These are phyloP conservation scores for Ogataea ramenticola DNA, from an alignment of 805 yeast genomes.

Conservation along the genomic window DNA sequence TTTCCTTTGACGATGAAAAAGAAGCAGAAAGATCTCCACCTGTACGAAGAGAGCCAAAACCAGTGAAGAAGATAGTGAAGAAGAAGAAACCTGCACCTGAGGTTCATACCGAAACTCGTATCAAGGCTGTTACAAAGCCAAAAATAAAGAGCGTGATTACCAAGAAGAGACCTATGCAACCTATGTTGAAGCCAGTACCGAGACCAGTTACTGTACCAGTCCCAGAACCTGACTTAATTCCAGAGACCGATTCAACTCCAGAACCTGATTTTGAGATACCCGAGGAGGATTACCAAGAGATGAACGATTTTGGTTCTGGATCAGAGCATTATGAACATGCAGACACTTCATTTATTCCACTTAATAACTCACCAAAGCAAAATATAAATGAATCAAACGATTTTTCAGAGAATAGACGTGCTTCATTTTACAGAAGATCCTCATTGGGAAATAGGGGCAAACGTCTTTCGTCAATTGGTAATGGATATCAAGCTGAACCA, in stretches of 20 bases:
- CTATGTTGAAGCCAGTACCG: too few relatives aligned
- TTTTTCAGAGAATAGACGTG: not conserved
- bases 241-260: too few relatives aligned
- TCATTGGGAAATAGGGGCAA: slow-evolving; percentile 59
- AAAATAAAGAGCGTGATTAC: too few relatives aligned
- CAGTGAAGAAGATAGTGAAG: slow-evolving; percentile 1
- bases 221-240: too few relatives aligned
- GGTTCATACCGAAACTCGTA: too few relatives aligned
- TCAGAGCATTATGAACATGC: not conserved
- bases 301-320: too few relatives aligned
- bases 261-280: too few relatives aligned
- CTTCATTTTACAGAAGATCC: slow-evolving; percentile 30
- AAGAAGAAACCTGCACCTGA: too few relatives aligned
- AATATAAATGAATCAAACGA: not conserved
- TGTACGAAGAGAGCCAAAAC: not conserved
- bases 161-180: too few relatives aligned
- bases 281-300: not conserved
- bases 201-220: too few relatives aligned
- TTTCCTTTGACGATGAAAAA: not conserved
- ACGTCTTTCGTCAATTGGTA: slow-evolving; percentile 66
- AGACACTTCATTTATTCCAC: slow-evolving; percentile 1
- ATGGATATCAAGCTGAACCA: slow-evolving; percentile 62
- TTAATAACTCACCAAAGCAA: slow-evolving; percentile 1
- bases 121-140: too few relatives aligned
- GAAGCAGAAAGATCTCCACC: not conserved